Conservation (phyloP, 2,329 filamentous ascomycete genomes). For the Beauveria brongniartii region DNA sequence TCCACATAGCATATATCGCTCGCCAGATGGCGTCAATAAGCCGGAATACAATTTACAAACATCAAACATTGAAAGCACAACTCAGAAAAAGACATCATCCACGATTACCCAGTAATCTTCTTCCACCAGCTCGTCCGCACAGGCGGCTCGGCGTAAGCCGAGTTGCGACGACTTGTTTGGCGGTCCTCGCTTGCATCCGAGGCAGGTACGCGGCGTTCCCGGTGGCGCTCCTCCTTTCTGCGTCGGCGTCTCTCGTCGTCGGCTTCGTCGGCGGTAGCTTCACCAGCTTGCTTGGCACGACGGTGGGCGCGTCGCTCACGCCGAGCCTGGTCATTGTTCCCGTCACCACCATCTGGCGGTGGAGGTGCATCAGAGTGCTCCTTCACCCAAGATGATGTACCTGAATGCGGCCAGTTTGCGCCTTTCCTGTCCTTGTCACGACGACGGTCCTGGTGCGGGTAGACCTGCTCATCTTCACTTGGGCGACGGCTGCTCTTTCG, state of each 20-base stretch:
- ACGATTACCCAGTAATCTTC: constrained; percentile 12
- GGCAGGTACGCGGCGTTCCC: constrained; percentile 15
- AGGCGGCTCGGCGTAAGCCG: constrained; percentile 4
- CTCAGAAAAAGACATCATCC: background rate
- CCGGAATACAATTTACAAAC: constrained; percentile 8
- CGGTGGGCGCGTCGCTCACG: constrained; percentile 41
- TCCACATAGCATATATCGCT: background rate
- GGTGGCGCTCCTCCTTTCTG: constrained; percentile 36
- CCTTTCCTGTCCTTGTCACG: constrained; percentile 28
- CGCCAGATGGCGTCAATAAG: background rate
- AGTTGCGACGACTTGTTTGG: constrained; percentile 3
- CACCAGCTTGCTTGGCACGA: constrained; percentile 32
- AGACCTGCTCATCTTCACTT: constrained; percentile 35
- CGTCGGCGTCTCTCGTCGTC: constrained; percentile 37
- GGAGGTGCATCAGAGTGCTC: constrained; percentile 55
- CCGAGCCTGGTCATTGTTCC: constrained; percentile 40
- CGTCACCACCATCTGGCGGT: constrained; percentile 38
- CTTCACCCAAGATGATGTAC: constrained; percentile 59
- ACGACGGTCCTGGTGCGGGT: constrained; percentile 32
- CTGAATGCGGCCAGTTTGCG: constrained; percentile 52
- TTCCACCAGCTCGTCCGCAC: constrained; percentile 11
- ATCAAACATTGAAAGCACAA: background rate
- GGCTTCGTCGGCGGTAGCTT: constrained; percentile 30
- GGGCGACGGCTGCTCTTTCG: constrained; percentile 33
- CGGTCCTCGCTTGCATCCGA: constrained; percentile 9